Conservation (phyloP, 805 yeast genomes). For the Myxozyma mucilagina region DNA sequence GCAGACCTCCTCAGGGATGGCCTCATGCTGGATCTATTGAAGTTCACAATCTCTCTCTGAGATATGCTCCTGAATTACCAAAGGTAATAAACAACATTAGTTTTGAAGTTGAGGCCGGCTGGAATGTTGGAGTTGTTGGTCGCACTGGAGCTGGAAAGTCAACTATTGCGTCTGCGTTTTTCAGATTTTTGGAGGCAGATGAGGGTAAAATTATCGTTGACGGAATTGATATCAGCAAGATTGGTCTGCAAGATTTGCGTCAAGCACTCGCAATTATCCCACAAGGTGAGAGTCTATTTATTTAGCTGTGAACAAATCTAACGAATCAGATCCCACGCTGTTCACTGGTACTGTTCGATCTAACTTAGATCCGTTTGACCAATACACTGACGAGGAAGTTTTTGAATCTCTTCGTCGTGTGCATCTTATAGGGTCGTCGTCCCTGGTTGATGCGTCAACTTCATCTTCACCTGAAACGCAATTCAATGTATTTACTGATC, state of each 20-base stretch:
- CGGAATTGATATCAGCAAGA: slow-evolving; percentile 60
- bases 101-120: slow-evolving; percentile 53
- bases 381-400: slow-evolving; percentile 55
- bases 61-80: slow-evolving; percentile 67
- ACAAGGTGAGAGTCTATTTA: slow-evolving; percentile 43
- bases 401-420: slow-evolving; percentile 71
- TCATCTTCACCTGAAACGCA: not conserved
- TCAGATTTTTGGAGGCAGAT: slow-evolving; percentile 62
- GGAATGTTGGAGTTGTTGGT: slow-evolving; percentile 84
- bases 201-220: slow-evolving; percentile 62
- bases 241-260: slow-evolving; percentile 71
- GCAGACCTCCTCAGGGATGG: slow-evolving; percentile 56
- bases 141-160: slow-evolving; percentile 90
- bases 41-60: slow-evolving; percentile 57
- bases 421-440: slow-evolving; percentile 27
- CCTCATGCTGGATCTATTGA: slow-evolving; percentile 61
- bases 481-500: slow-evolving; percentile 45
- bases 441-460: slow-evolving; percentile 37
- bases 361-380: slow-evolving; percentile 75
- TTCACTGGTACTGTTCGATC: slow-evolving; percentile 76
- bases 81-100: slow-evolving; percentile 59
- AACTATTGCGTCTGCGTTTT: slow-evolving; percentile 70
- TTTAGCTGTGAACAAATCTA: too few relatives aligned
- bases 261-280: slow-evolving; percentile 80
- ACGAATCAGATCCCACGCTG: slow-evolving; percentile 63